Conservation (phyloP, 805 yeast species). For the Schizosaccharomyces octosporus region DNA sequence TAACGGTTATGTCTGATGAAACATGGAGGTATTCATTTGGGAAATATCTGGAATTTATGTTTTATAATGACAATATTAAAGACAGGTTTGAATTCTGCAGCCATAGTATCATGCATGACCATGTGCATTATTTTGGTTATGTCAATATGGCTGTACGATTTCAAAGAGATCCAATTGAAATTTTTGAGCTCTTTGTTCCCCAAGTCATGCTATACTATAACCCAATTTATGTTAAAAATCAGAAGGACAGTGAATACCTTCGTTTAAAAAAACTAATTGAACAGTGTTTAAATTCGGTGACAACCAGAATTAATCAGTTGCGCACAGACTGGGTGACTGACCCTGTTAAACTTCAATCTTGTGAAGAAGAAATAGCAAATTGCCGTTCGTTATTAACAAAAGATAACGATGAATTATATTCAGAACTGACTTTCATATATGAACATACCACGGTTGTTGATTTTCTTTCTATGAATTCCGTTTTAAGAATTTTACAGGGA, state of each 20-base stretch:
- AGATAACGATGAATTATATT: conserved; percentile 25
- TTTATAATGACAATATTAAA: conserved; percentile 39
- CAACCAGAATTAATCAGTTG: conserved; percentile 47
- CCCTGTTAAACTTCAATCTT: conserved; percentile 41
- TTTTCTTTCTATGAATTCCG: conserved; percentile 43
- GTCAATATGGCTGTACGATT: conserved; percentile 55
- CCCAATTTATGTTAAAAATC: conserved; percentile 39
- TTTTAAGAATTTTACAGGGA: conserved; percentile 50
- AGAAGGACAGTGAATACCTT: conserved; percentile 39
- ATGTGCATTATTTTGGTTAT: conserved; percentile 61
- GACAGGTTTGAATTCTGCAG: conserved; percentile 42
- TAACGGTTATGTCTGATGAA: conserved; percentile 56
- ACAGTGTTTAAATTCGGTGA: conserved; percentile 47
- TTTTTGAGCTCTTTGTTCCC: conserved; percentile 62
- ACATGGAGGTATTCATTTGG: conserved; percentile 86
- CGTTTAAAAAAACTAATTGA: conserved; percentile 28
- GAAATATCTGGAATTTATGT: conserved; percentile 64
- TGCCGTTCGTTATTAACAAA: conserved; percentile 26
- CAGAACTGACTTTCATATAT: conserved; percentile 28
- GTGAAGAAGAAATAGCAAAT: conserved; percentile 31
- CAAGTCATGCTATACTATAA: conserved; percentile 44
- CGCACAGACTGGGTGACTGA: conserved; percentile 48
- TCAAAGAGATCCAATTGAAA: conserved; percentile 51
- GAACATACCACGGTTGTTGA: conserved; percentile 32
- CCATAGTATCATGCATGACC: conserved; percentile 64